Evolutionary conservation across 352 stramenopile species (phyloP), one percentile per base, ranked within the genome.

Genomic region (Pythium grandisporangium): DNA sequence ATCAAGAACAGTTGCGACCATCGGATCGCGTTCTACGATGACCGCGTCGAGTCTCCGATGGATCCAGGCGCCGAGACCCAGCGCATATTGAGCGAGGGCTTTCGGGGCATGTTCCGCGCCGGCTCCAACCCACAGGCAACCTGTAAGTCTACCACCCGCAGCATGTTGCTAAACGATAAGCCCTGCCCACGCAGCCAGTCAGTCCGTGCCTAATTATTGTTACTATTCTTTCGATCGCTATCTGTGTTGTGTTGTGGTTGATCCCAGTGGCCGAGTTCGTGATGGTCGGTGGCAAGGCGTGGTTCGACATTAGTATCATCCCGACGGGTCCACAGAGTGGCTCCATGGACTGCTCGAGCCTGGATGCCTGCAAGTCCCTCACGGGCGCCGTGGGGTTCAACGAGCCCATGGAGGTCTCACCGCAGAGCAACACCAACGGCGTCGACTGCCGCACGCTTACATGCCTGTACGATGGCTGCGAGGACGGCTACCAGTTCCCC

Each of bases 231-330:
- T 12, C 19, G 34, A n/a, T 17, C 8, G 11, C 19, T 11, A 39
- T 39, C 19, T 11, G 7, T 39, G 10, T 29, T 12, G 8, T 42
- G 37, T 30, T 42, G 16, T 14, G 7, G 17, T 13, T 11, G 42
- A 19, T 10, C n/a, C n/a, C 35, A 51, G 41, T 66, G 4, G 53
- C 42, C 21, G 59, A 68, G 42, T 65, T 53, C 26, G 48, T 55
- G 16, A 42, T 59, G 23, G 49, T 20, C 4, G 58, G 46, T 30
- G 58, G 49, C 48, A 61, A 55, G 40, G 27, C 41, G 13, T 69
- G 59, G 55, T 58, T 42, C 42, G 59, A 69, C 30, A 69, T 68
- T 29, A 63, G 53, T 45, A 60, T 53, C 45, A 61, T 66, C 37
- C 58, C 58, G 7, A 54, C 58, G 1, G 44, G 24, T 2, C 26